These are phyloP conservation scores for Abortiporus biennis DNA, from an alignment of 1,284 basidiomycete genomes.

Conservation along the genomic window DNA sequence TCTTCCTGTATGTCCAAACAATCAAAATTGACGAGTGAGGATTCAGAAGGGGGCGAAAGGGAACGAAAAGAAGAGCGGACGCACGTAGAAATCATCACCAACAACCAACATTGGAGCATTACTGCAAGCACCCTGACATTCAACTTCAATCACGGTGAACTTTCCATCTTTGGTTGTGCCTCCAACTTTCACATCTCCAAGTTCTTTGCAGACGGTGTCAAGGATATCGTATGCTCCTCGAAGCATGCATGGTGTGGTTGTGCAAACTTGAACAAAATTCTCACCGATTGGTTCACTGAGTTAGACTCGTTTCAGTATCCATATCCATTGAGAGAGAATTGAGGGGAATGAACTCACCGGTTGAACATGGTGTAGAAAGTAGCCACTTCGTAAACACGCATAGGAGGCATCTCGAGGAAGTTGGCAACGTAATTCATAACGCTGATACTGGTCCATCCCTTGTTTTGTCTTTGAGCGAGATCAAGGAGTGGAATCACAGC, in stretches of 20 bases:
- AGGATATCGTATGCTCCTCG: slow-evolving; percentile 90
- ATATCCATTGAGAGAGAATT: not conserved
- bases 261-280: slow-evolving; percentile 97
- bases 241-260: slow-evolving; percentile 98
- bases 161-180: slow-evolving; percentile 93
- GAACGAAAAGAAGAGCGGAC: slow-evolving; percentile 22
- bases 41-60: not conserved
- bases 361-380: slow-evolving; percentile 99
- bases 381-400: slow-evolving; percentile 99
- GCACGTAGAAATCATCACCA: slow-evolving; percentile 93
- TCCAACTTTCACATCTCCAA: slow-evolving; percentile 83
- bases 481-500: slow-evolving; percentile 97
- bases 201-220: slow-evolving; percentile 78
- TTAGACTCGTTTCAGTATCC: slow-evolving; percentile 1
- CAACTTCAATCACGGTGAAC: slow-evolving; percentile 97
- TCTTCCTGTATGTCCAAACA: slow-evolving; percentile 67
- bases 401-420: slow-evolving; percentile 90
- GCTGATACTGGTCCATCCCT: slow-evolving; percentile 97
- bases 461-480: slow-evolving; percentile 95
- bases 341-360: slow-evolving; percentile 43
- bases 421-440: slow-evolving; percentile 98
- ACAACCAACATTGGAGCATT: slow-evolving; percentile 99
- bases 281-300: slow-evolving; percentile 88
- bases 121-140: slow-evolving; percentile 96
- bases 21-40: not conserved